A percentile compares a stretch with the other conserved stretches of the same genome.
Conservation (phyloP, 345 rosid species). For the Eucalyptus camaldulensis region DNA sequence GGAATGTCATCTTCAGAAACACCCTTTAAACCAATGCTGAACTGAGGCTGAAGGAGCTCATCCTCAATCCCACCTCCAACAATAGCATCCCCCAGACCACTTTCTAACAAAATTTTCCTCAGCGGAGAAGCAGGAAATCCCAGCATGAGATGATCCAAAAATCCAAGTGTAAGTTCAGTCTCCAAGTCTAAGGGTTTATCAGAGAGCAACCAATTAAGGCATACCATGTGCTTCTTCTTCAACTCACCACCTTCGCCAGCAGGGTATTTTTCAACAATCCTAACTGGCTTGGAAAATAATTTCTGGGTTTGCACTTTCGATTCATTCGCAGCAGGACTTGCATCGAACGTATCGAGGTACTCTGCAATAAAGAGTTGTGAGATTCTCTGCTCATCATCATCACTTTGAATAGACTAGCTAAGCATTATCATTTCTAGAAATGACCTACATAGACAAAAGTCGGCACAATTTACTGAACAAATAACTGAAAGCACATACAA, state of each 20-base stretch:
- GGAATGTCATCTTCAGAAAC: conserved; percentile 66
- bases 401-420: background rate
- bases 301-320: conserved; percentile 51
- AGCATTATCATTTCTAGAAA: background rate
- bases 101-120: conserved; percentile 84
- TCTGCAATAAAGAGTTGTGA: conserved; percentile 27
- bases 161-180: conserved; percentile 83
- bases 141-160: conserved; percentile 90
- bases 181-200: conserved; percentile 81
- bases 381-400: background rate
- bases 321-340: conserved; percentile 54
- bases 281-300: conserved; percentile 61
- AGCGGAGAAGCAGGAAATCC: conserved; percentile 97
- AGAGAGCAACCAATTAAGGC: conserved; percentile 86
- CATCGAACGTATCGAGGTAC: conserved; percentile 69
- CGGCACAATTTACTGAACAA: background rate
- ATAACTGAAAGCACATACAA: background rate
- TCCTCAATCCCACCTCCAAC: conserved; percentile 87
- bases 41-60: conserved; percentile 94
- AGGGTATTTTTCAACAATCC: conserved; percentile 78
- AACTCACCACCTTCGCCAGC: conserved; percentile 73
- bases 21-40: conserved; percentile 86
- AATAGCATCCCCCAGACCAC: conserved; percentile 94
- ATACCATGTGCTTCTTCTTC: conserved; percentile 88
- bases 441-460: background rate